Evolutionary conservation across 2,329 filamentous ascomycete genomes (phyloP), one percentile per base, ranked within the genome.

Genomic region (Stemphylium lycopersici): DNA sequence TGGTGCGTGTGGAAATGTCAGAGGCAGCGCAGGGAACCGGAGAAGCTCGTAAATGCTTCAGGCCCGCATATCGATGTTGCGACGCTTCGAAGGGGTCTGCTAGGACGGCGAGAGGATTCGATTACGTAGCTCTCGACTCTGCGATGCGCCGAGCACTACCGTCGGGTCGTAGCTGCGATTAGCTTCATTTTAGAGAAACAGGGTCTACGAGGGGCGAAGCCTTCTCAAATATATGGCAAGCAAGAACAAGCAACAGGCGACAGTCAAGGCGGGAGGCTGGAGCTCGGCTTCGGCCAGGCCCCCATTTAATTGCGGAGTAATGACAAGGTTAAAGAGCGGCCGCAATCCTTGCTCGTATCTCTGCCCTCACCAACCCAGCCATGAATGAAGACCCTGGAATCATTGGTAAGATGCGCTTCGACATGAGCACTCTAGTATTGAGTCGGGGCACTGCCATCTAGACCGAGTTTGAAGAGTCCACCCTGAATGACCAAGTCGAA

Each of bases 121-220:
- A 57, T 61, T 63, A 61, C 58, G 60, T 61, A 55, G 57, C 37
- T 47, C 22, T 38, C 24, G 31, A 29, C 36, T 29, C n/a, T 16
- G 50, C 42, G 26, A 48, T 18, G 49, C 33, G 48, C 37, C 51
- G n/a, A 26, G 13, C 12, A 37, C 36, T 50, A 40, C 39, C n/a
- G 33, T 40, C 37, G 31, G 43, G 51, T 50, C 26, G 44, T 20
- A 15, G 34, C 39, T 26, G 52, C 33, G 24, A 36, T 22, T 18
- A 33, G 37, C 31, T 18, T 36, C 47, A 58, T 48, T 34, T 20
- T 22, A 29, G 32, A 20, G n/a, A 32, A 13, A 24, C 18, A 8
- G 18, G 20, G 31, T 6, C 7, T 24, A 12, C n/a, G 12, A 24
- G 24, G 33, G 15, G 37, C n/a, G 12, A 29, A 5, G 24, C 38